Conservation (phyloP, 768 basidiomycete genomes). For the Rhizopogon salebrosus region DNA sequence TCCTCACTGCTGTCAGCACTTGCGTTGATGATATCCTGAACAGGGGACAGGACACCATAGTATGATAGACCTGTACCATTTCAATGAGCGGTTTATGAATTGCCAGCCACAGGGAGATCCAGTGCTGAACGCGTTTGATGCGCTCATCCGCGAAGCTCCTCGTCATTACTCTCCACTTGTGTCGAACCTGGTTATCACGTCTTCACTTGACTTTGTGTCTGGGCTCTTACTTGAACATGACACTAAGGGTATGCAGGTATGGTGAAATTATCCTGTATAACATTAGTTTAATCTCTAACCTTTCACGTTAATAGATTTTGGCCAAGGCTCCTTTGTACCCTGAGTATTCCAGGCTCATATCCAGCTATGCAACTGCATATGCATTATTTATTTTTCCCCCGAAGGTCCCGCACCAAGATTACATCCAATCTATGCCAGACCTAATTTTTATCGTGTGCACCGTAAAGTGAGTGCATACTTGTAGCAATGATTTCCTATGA, state of each 20-base stretch:
- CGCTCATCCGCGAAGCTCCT: conserved; percentile 20
- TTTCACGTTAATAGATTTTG: not conserved
- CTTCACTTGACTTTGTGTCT: conserved; percentile 29
- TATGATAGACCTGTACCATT: conserved; percentile 21
- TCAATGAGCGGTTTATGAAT: conserved; percentile 23
- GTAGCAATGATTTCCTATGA: not conserved
- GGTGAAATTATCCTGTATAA: not conserved
- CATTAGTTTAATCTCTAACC: too few relatives aligned
- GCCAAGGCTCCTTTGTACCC: conserved; percentile 10
- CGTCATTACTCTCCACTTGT: conserved; percentile 20
- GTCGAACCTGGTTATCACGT: conserved; percentile 28
- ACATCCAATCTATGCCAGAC: conserved; percentile 29
- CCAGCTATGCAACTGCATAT: conserved; percentile 27
- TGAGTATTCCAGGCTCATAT: conserved; percentile 11
- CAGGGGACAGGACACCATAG: conserved; percentile 10
- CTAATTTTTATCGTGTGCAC: conserved; percentile 21
- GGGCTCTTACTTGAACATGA: conserved; percentile 23
- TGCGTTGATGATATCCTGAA: too few relatives aligned
- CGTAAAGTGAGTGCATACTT: conserved; percentile 31
- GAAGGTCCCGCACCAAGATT: conserved; percentile 21
- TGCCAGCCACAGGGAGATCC: conserved; percentile 21
- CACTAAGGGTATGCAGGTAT: conserved; percentile 15
- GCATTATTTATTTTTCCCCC: conserved; percentile 27
- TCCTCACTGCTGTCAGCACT: too few relatives aligned
- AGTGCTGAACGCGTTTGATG: conserved; percentile 25